Base-by-base conservation (phyloP, 495 filamentous ascomycete genomes). In the Lepraria neglecta region DNA sequence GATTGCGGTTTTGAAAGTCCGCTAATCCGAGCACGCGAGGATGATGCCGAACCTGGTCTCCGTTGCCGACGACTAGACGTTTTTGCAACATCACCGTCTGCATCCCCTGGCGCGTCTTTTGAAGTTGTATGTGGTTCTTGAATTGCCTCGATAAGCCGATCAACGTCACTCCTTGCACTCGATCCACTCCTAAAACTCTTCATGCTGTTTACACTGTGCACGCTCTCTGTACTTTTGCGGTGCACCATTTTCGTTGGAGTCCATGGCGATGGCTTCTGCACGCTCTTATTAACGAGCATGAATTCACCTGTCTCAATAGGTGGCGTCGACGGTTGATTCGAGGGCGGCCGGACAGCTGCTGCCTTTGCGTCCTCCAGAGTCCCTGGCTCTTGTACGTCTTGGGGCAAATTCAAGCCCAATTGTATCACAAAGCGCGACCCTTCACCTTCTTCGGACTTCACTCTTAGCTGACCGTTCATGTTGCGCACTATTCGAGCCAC, bases 371-470 rank as follows among this genome's bases (percentile, higher is more conserved):
- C 64, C 19, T 64, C 62, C 31, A 64, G 7, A 5, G 44, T 4
- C 11, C 30, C 24, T 27, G 33, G 45, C 38, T 62, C 60, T 1
- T 60, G 57, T 9, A 80, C 77, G 9, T 77, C 74, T 3, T 75
- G 69, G 0, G 87, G 83, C 5, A 91, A 65, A 7, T 82, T 75
- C 59, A 92, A 89, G 4, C 84, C 85, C 43, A 92, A 68, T 59
- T 84, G 82, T 15, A 92, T 82, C 21, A 87, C 80, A 66, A 97
- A 95, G 33, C 87, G 80, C 35, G 91, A 92, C 1, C 92, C 92
- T 67, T 87, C 89, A 0, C 89, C 88, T 70, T 87, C 82, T 70
- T 95, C 90, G 0, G 91, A 95, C 65, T 91, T 95, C 6, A 97
- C 76, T 27, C 89, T 82, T 21, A 97, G 72, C 62, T 96, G 92